A percentile compares a stretch with the other conserved stretches of the same genome.
Conservation (phyloP, 2,329 filamentous ascomycete species). For the Aspergillus pseudotamarii region DNA sequence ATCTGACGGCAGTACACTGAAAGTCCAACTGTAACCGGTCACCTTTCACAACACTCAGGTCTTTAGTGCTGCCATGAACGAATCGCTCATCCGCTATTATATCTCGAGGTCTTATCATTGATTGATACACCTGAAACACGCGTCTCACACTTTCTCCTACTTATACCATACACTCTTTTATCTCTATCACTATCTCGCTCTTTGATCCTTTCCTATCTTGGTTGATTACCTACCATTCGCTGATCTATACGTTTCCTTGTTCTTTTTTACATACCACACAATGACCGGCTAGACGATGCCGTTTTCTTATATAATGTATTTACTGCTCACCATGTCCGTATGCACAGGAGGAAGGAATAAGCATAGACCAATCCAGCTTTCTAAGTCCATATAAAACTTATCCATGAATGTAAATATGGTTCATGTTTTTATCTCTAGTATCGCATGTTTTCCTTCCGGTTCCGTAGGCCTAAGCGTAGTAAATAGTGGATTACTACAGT, state of each 20-base stretch:
- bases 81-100: background rate
- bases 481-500: background rate
- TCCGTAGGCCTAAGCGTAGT: background rate
- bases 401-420: background rate
- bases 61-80: background rate
- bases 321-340: background rate
- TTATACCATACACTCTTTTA: background rate
- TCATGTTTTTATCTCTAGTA: background rate
- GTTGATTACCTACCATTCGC: background rate
- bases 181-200: background rate
- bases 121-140: background rate
- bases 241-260: background rate
- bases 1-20: conserved; percentile 41
- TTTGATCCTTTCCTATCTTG: background rate
- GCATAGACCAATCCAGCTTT: background rate
- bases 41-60: background rate
- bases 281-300: background rate
- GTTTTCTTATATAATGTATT: background rate
- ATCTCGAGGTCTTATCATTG: background rate
- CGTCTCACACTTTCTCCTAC: background rate
- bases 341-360: background rate
- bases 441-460: background rate
- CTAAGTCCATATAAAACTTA: background rate
- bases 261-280: background rate
- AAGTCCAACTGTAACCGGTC: conserved; percentile 4